Conservation (phyloP, 164 flowering plant genomes). For the Piper betle region DNA sequence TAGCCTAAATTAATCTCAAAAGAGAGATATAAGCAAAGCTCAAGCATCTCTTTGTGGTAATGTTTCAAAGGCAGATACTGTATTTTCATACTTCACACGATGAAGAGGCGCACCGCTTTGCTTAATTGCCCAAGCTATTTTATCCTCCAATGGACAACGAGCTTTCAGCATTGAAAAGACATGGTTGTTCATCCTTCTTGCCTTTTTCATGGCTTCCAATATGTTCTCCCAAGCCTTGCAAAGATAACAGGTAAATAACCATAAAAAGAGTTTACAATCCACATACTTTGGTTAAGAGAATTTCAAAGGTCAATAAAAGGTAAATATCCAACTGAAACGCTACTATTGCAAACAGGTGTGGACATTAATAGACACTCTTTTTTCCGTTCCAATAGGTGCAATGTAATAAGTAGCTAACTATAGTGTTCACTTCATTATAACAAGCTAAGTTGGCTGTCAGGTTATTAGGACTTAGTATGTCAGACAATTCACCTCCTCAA, state of each 20-base stretch:
- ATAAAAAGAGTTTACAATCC: background rate
- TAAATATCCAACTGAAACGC: too few relatives aligned
- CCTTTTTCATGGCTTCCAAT: slow-evolving; percentile 89
- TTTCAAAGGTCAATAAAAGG: background rate
- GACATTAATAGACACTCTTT: too few relatives aligned
- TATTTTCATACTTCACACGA: slow-evolving; percentile 75
- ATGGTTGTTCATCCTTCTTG: slow-evolving; percentile 84
- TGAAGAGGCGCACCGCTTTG: slow-evolving; percentile 96
- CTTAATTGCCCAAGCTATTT: slow-evolving; percentile 91
- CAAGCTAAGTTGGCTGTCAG: too few relatives aligned
- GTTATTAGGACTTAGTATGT: too few relatives aligned
- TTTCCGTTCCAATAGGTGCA: too few relatives aligned
- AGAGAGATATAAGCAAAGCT: background rate
- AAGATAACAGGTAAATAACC: background rate
- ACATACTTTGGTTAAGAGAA: too few relatives aligned
- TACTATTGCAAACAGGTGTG: too few relatives aligned
- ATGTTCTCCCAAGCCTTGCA: slow-evolving; percentile 60
- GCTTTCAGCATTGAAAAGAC: slow-evolving; percentile 94
- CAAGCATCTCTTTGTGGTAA: slow-evolving; percentile 75
- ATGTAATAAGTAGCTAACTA: too few relatives aligned
- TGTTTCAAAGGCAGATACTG: slow-evolving; percentile 94
- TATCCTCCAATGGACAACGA: slow-evolving; percentile 95
- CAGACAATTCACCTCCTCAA: too few relatives aligned
- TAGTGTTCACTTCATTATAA: too few relatives aligned
- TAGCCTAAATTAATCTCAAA: too few relatives aligned